Percentiles rank a stretch among this genome's conserved stretches.
Conservation (phyloP, 2,329 filamentous ascomycete species). For the Ceratocystis diversiconidia region DNA sequence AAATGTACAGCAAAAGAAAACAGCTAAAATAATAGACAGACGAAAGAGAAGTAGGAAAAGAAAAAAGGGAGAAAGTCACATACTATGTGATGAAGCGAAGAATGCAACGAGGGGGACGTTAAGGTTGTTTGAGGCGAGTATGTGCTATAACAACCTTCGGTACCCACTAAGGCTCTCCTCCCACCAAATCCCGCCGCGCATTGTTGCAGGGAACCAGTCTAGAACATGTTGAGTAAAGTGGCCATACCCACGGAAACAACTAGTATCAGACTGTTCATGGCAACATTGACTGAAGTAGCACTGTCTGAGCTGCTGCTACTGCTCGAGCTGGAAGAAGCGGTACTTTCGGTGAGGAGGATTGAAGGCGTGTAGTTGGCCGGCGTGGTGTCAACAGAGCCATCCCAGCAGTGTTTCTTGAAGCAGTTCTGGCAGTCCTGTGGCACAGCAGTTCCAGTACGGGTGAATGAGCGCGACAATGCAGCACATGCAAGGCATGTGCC, state of each 20-base stretch:
- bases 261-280: conserved; percentile 3
- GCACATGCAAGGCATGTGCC: conserved; percentile 77
- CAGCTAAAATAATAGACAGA: background rate
- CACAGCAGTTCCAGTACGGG: conserved; percentile 52
- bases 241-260: conserved; percentile 1
- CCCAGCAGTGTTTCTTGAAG: conserved; percentile 81
- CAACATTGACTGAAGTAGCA: background rate
- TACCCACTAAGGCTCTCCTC: background rate
- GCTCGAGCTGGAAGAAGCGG: background rate
- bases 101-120: background rate
- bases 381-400: conserved; percentile 45
- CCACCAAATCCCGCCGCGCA: too few relatives aligned
- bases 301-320: background rate
- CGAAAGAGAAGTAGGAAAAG: background rate
- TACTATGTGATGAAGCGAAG: background rate
- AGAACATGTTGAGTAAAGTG: background rate
- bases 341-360: conserved; percentile 3
- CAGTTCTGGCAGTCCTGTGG: conserved; percentile 62
- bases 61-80: background rate
- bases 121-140: background rate
- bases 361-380: conserved; percentile 13
- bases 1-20: background rate
- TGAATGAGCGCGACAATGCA: conserved; percentile 60
- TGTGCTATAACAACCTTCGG: background rate
- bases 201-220: background rate